phyloP scores from a whole-genome alignment of 805 yeast genomes.

The Sugiyamaella marilandica region DNA sequence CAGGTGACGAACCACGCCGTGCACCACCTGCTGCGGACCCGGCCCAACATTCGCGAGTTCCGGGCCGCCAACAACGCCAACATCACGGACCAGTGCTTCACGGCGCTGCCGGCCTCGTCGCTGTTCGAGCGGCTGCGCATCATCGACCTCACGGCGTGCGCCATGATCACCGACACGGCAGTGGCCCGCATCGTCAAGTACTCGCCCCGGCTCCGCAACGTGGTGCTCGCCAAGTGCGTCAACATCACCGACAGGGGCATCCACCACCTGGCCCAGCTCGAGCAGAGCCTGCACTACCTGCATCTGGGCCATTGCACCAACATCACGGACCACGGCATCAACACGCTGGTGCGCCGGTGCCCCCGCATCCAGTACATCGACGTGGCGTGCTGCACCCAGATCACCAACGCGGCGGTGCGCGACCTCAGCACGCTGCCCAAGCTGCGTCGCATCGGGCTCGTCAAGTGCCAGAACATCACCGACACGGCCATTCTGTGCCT shows the following conservation, averaged over 20 bases:
- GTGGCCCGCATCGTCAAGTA: slow-evolving; percentile 64
- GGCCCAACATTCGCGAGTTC: slow-evolving; percentile 77
- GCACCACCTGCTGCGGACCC: slow-evolving; percentile 49
- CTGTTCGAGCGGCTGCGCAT: slow-evolving; percentile 62
- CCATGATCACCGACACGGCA: slow-evolving; percentile 71
- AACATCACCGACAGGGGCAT: slow-evolving; percentile 80
- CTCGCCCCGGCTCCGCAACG: slow-evolving; percentile 84
- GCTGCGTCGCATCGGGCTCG: slow-evolving; percentile 86
- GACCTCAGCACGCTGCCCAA: slow-evolving; percentile 74
- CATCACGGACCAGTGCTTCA: slow-evolving; percentile 63
- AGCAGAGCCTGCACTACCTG: slow-evolving; percentile 76
- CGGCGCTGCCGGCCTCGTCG: slow-evolving; percentile 44
- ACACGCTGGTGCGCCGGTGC: slow-evolving; percentile 66
- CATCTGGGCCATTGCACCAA: slow-evolving; percentile 92
- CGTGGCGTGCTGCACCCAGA: slow-evolving; percentile 86
- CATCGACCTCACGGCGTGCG: slow-evolving; percentile 80
- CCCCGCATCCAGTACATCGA: slow-evolving; percentile 87
- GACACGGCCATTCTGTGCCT: slow-evolving; percentile 74
- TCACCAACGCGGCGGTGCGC: slow-evolving; percentile 75
- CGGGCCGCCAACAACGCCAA: slow-evolving; percentile 70
- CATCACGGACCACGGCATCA: slow-evolving; percentile 86
- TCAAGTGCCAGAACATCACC: slow-evolving; percentile 82
- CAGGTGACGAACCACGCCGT: slow-evolving; percentile 63
- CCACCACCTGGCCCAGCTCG: slow-evolving; percentile 64
- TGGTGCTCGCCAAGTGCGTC: slow-evolving; percentile 83